Evolutionary conservation across 805 yeast genomes (phyloP).

Genomic region (Myxozyma nipponensis): DNA sequence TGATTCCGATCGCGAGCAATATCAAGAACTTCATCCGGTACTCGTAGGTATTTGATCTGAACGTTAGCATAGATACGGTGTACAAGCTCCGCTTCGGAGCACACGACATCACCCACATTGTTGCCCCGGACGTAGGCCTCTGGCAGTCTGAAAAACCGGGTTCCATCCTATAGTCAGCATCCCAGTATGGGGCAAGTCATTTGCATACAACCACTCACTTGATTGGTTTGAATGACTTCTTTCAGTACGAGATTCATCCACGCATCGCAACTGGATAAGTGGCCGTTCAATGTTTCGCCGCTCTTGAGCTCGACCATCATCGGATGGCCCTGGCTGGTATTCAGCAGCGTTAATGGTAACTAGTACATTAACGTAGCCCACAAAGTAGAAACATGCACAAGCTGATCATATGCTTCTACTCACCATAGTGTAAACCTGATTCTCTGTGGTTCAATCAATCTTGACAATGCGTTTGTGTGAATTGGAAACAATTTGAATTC

Average conservation of each 20-base stretch:
- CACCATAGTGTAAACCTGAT: conserved; percentile 8
- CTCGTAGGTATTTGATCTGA: conserved; percentile 42
- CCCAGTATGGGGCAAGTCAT: conserved; percentile 11
- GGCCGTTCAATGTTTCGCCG: conserved; percentile 86
- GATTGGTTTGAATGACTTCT: conserved; percentile 65
- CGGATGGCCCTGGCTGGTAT: conserved; percentile 85
- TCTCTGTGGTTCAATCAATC: conserved; percentile 4
- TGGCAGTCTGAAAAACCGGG: conserved; percentile 56
- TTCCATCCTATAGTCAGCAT: conserved; percentile 45
- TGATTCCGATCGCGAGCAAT: conserved; percentile 40
- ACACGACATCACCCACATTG: conserved; percentile 46
- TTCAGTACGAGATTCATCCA: conserved; percentile 91
- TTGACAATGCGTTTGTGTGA: no score
- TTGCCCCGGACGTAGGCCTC: conserved; percentile 83
- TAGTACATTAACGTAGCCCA: conserved; percentile 32
- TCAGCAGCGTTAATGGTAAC: conserved; percentile 89
- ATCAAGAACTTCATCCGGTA: conserved; percentile 42
- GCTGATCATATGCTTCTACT: conserved; percentile 7
- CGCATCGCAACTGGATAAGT: conserved; percentile 77
- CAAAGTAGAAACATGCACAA: conserved; percentile 5
- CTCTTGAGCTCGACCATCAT: conserved; percentile 85
- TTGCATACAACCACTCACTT: conserved; percentile 14
- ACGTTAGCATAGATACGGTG: conserved; percentile 23
- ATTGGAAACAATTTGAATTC: no score
- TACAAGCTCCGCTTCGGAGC: conserved; percentile 8